Evolutionary conservation across 441 rosid species (phyloP), one percentile per base, ranked within the genome.

Genomic region (Erodium moschatum): DNA sequence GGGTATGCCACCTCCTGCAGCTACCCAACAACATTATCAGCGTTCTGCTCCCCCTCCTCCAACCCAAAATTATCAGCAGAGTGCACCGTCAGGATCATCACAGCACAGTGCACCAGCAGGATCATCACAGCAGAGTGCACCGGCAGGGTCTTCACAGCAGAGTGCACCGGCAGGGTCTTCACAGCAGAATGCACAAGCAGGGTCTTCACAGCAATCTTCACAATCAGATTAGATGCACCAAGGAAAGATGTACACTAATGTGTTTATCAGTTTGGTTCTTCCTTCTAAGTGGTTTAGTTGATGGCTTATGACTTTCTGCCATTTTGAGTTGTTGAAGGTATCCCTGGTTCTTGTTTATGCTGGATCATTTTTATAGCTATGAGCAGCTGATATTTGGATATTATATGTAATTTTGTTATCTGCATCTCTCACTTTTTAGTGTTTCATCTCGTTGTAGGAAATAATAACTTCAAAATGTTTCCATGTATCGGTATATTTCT

Each of bases 81-180:
- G 8, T 61, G 33, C 61, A 15, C 24, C 61, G 4, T 7, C 61
- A 54, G 61, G 20, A 10, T 54, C 61, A 6, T 16, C 61, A 16
- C 61, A 15, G 10, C 61, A 54, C 6, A 1, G 82, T 64, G 76
- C 76, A 35, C 76, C 87, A 0, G 52, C 82, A 1, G 71, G 72
- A 13, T 56, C 77, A 1, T 73, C 73, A 29, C 73, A 81, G 12
- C 80, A 74, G 3, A 38, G 44, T 38, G 44, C 44, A 38, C 7
- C 44, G 6, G 27, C 27, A 24, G 27, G 27, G 1, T 33, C 38
- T 3, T 33, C 6, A 5, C 38, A 33, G 38, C 38, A 33, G 38
- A 33, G 2, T 24, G 27, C 27, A 24, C 27, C 0, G 2, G 44
- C 44, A 38, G 44, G 44, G 44, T 38, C 44, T 24, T 24, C 27